Evolutionary conservation across 495 filamentous ascomycete species (phyloP), one percentile per base, ranked within the genome.

Genomic region (Parathielavia hyrcaniae): DNA sequence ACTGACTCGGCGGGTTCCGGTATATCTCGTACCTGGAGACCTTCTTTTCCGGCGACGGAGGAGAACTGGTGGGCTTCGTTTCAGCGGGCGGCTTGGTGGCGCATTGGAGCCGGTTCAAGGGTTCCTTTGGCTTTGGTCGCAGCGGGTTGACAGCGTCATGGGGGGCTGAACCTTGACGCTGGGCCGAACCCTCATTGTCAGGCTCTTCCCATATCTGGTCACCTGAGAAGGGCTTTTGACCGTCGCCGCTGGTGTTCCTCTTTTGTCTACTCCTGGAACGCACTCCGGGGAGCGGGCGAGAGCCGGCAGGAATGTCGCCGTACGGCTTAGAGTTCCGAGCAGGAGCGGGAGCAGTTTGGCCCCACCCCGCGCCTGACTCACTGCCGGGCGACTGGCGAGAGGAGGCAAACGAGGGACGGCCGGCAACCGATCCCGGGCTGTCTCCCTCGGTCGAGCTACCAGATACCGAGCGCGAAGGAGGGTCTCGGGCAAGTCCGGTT

Each of bases 141-240:
- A 64, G 73, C 58, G 64, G 70, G 61, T 67, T 66, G 6, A 58
- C 60, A n/a, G 57, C 55, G 14, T 48, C 61, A 14, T 65, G 58
- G 14, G 59, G 43, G 16, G 34, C 50, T 12, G 65, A 35, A 11
- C 13, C 22, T n/a, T 50, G 57, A 48, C 36, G 17, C 38, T 53
- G 41, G 26, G 30, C 55, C 7, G 67, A 36, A 12, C 69, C 58
- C 45, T 62, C 64, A 45, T 77, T 73, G 53, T 85, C 80, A 3
- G 87, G 85, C 61, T 96, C 91, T 70, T 96, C 90, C 74, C 88
- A 96, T 50, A 96, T 96, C 61, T 91, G 84, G 59, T 95, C 89
- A 34, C 86, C 81, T 5, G 87, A 80, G 61, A 83, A 83, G 11
- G 81, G 73, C 68, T 78, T 75, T 63, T 80, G 71, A 50, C 77